A percentile compares a stretch with the other conserved stretches of the same genome.
Conservation (phyloP, 257 asterid species). For the Parsonsia alboflavescens region DNA sequence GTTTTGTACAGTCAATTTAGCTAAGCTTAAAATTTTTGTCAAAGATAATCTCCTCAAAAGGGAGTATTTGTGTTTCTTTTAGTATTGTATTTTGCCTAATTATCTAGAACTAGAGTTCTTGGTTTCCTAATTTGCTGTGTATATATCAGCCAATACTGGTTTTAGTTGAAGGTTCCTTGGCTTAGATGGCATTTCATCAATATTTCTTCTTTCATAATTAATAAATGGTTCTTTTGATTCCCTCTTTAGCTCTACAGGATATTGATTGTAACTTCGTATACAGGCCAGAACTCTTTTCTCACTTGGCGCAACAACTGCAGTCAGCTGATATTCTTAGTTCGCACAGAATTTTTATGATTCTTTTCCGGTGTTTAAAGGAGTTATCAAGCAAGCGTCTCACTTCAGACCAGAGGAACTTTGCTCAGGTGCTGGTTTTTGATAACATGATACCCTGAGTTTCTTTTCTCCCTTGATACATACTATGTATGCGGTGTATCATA, state of each 20-base stretch:
- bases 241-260: not conserved
- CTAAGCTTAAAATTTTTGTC: not conserved
- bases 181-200: not conserved
- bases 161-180: constrained; percentile 1
- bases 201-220: not conserved
- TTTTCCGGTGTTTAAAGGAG: constrained; percentile 90
- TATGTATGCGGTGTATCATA: not conserved
- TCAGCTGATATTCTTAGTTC: constrained; percentile 81
- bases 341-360: constrained; percentile 85
- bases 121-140: not conserved
- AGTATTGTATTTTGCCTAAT: not conserved
- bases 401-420: constrained; percentile 77
- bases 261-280: constrained; percentile 21
- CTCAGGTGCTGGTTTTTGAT: constrained; percentile 52
- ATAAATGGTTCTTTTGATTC: not conserved
- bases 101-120: not conserved
- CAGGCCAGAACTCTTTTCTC: constrained; percentile 96
- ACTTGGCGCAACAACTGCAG: constrained; percentile 82
- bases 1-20: not conserved
- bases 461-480: not conserved
- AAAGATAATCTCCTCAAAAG: not conserved
- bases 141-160: not conserved
- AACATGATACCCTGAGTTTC: not conserved
- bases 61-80: not conserved
- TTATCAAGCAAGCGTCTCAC: constrained; percentile 86